These are phyloP conservation scores for Marasmius sp. DNA, from an alignment of 1,284 basidiomycete genomes.

Conservation along the genomic window DNA sequence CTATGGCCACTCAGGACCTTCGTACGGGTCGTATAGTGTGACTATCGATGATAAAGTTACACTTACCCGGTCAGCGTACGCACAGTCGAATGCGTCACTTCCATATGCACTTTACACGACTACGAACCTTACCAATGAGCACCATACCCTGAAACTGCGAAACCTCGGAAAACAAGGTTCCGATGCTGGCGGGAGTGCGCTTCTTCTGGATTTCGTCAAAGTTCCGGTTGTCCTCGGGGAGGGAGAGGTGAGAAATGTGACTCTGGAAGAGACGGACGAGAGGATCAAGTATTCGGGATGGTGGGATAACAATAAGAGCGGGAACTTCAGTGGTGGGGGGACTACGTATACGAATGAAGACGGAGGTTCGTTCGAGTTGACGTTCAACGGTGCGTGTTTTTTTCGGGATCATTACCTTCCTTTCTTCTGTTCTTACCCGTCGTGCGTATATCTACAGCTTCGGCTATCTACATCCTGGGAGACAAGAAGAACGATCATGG, in stretches of 20 bases:
- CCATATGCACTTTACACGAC: slow-evolving; percentile 32
- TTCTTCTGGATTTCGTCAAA: slow-evolving; percentile 38
- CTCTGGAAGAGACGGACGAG: slow-evolving; percentile 36
- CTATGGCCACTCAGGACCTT: slow-evolving; percentile 37
- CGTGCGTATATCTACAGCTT: slow-evolving; percentile 23
- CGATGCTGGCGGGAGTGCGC: slow-evolving; percentile 31
- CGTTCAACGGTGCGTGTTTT: slow-evolving; percentile 34
- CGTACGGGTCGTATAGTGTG: slow-evolving; percentile 38
- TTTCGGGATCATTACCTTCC: neutral
- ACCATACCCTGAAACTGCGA: slow-evolving; percentile 33
- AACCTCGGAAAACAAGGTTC: slow-evolving; percentile 34
- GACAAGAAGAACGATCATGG: slow-evolving; percentile 48
- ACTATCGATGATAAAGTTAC: slow-evolving; percentile 29
- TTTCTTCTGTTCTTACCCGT: neutral
- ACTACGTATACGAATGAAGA: slow-evolving; percentile 39
- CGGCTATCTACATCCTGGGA: slow-evolving; percentile 41
- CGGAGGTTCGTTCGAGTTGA: slow-evolving; percentile 33
- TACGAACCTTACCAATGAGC: slow-evolving; percentile 33
- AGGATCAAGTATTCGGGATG: slow-evolving; percentile 34
- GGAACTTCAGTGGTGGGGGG: slow-evolving; percentile 43
- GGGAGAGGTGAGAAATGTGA: slow-evolving; percentile 36
- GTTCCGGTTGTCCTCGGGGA: slow-evolving; percentile 37
- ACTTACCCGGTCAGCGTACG: slow-evolving; percentile 22
- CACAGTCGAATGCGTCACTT: slow-evolving; percentile 27
- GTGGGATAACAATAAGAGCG: slow-evolving; percentile 39